Evolutionary conservation across 768 basidiomycete genomes (phyloP), one percentile per base, ranked within the genome.

Genomic region (Leucocoprinus sp.): DNA sequence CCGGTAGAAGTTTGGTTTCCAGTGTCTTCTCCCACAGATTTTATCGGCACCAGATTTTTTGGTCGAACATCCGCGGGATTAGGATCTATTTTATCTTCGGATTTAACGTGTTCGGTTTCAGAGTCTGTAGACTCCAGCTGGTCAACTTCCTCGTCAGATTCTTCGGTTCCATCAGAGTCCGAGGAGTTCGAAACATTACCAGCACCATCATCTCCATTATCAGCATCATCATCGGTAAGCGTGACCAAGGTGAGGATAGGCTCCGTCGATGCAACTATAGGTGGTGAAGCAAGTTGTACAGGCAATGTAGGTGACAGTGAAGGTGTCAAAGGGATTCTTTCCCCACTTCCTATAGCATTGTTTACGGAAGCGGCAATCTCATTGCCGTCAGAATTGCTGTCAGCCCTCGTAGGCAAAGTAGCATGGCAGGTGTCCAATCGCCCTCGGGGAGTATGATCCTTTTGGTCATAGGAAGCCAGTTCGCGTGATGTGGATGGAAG

Each of bases 101-200:
- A 27, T 24, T 23, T 22, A 26, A 24, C 42, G 27, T 29, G 21
- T 35, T 43, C 48, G 26, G 51, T 33, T 45, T 51, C 36, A 14
- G 44, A 45, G 17, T 41, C 46, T 29, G 45, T 44, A 26, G 42
- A 23, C 33, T 38, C 14, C 26, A 45, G 19, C 23, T 52, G 46
- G 26, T 37, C 35, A 42, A 36, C 23, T 21, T 42, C 46, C 6
- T n/a, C 39, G 21, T 35, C 46, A 18, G 22, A 18, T 24, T 36
- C 46, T 15, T 23, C 21, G 2, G 27, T 17, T 31, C n/a, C 28
- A 17, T 33, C 29, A 22, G 28, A 21, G 9, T 22, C 42, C 11
- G 37, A 39, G 28, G 39, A 41, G 33, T 29, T 37, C 7, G 37
- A 45, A 19, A n/a, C n/a, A n/a, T n/a, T n/a, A n/a, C n/a, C n/a